phyloP scores from a whole-genome alignment of 768 basidiomycete genomes.

The Galerina marginata region DNA sequence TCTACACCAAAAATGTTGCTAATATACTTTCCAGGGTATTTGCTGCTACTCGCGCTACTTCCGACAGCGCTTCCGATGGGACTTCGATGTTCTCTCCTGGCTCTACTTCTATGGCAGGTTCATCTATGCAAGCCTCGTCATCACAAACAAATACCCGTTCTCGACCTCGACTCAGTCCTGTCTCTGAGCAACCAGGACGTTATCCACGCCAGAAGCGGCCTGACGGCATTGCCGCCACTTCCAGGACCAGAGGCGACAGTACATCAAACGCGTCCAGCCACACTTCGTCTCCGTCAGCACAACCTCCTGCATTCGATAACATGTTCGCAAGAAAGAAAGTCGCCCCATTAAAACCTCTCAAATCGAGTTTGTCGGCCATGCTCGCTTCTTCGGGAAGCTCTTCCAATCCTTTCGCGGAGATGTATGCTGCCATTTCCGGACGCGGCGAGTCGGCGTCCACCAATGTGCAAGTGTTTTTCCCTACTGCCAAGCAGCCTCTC shows the following conservation, averaged over 20 bases:
- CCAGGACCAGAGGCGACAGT: constrained; percentile 25
- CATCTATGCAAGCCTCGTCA: constrained; percentile 57
- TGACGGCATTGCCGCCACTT: constrained; percentile 14
- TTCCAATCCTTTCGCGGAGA: constrained; percentile 86
- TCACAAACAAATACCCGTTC: constrained; percentile 45
- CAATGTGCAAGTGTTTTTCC: constrained; percentile 83
- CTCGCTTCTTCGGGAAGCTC: constrained; percentile 69
- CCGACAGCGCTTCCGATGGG: constrained; percentile 68
- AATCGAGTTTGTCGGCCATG: constrained; percentile 76
- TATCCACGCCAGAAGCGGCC: constrained; percentile 23
- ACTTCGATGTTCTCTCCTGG: constrained; percentile 62
- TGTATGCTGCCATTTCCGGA: constrained; percentile 86
- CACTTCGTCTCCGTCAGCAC: constrained; percentile 15
- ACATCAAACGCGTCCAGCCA: constrained; percentile 25
- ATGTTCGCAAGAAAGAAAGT: constrained; percentile 62
- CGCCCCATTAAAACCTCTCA: constrained; percentile 42
- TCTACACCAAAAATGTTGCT: background rate
- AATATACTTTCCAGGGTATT: constrained; percentile 57
- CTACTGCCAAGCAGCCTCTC: constrained; percentile 67
- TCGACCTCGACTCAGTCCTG: constrained; percentile 64
- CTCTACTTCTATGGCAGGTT: constrained; percentile 42
- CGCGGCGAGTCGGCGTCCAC: constrained; percentile 68
- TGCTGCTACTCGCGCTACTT: constrained; percentile 62
- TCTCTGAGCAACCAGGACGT: constrained; percentile 54
- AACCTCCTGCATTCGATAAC: constrained; percentile 19